These are phyloP conservation scores for Microcos paniculata DNA, from an alignment of 345 rosid genomes.

Conservation along the genomic window DNA sequence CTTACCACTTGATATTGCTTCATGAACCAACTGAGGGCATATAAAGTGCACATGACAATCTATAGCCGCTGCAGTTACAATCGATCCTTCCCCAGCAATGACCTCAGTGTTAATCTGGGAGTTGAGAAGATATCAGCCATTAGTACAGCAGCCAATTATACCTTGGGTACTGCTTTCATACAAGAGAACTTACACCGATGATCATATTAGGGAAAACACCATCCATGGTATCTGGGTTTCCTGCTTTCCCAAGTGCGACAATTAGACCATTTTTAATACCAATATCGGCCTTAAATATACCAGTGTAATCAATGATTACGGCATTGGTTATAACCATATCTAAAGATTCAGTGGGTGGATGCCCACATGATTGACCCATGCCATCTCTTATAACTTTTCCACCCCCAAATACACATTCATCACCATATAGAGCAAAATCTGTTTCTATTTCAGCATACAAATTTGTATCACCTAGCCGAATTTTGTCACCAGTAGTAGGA, in stretches of 20 bases:
- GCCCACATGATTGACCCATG: constrained; percentile 82
- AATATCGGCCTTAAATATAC: constrained; percentile 88
- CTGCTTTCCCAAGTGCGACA: constrained; percentile 77
- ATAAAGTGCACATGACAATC: constrained; percentile 98
- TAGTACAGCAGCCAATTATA: constrained; percentile 2
- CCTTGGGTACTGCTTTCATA: constrained; percentile 9
- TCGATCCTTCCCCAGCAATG: constrained; percentile 92
- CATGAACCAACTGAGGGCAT: constrained; percentile 88
- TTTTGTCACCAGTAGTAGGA: constrained; percentile 90
- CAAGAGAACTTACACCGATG: constrained; percentile 64
- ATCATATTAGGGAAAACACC: constrained; percentile 52
- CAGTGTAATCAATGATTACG: constrained; percentile 77
- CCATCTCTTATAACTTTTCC: constrained; percentile 99
- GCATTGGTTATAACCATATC: constrained; percentile 87
- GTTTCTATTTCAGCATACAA: constrained; percentile 84
- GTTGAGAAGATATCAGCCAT: constrained; percentile 15
- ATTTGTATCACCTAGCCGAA: constrained; percentile 84
- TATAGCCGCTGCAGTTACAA: constrained; percentile 92
- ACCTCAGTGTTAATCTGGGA: constrained; percentile 78
- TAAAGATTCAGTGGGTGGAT: constrained; percentile 46
- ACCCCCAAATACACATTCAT: constrained; percentile 97
- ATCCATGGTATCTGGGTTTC: constrained; percentile 88
- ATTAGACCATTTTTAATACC: constrained; percentile 76
- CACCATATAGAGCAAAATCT: constrained; percentile 80
- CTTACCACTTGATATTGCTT: constrained; percentile 98